These are phyloP conservation scores for Yamadazyma endophytica DNA, from an alignment of 805 yeast genomes.

Conservation along the genomic window DNA sequence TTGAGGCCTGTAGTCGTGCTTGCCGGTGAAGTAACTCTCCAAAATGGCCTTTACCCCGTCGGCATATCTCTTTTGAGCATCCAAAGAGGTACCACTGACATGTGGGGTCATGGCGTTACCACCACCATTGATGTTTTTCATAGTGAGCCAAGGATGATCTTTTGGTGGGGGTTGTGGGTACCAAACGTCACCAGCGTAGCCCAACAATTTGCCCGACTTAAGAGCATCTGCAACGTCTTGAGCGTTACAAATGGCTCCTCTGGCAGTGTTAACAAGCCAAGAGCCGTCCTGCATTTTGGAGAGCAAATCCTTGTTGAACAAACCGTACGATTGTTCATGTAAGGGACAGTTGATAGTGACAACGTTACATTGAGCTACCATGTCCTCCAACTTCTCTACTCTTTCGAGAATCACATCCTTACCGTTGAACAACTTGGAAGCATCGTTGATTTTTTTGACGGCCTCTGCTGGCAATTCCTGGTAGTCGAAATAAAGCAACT, in stretches of 20 bases:
- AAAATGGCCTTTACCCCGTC: slow-evolving; percentile 65
- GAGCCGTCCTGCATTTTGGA: slow-evolving; percentile 72
- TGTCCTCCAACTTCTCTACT: slow-evolving; percentile 56
- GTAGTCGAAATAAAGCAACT: slow-evolving; percentile 71
- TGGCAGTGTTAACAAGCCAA: slow-evolving; percentile 72
- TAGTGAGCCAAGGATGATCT: slow-evolving; percentile 72
- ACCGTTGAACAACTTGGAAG: slow-evolving; percentile 39
- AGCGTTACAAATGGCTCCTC: slow-evolving; percentile 75
- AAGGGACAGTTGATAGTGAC: slow-evolving; percentile 77
- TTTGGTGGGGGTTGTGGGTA: slow-evolving; percentile 79
- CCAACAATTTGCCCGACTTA: slow-evolving; percentile 61
- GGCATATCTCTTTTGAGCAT: slow-evolving; percentile 75
- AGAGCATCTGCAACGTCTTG: slow-evolving; percentile 76
- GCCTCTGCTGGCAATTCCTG: slow-evolving; percentile 60
- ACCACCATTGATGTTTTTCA: slow-evolving; percentile 61
- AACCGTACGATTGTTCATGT: slow-evolving; percentile 64
- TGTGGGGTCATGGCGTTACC: slow-evolving; percentile 89
- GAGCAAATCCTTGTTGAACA: slow-evolving; percentile 61
- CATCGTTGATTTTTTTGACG: slow-evolving; percentile 32
- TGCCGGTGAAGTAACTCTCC: slow-evolving; percentile 57
- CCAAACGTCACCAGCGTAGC: slow-evolving; percentile 88
- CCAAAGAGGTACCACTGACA: slow-evolving; percentile 73
- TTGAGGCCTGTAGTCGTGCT: slow-evolving; percentile 67
- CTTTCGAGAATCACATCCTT: slow-evolving; percentile 52
- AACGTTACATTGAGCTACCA: slow-evolving; percentile 64